phyloP scores from a whole-genome alignment of 1,284 basidiomycete genomes.

The Baeospora myosura region DNA sequence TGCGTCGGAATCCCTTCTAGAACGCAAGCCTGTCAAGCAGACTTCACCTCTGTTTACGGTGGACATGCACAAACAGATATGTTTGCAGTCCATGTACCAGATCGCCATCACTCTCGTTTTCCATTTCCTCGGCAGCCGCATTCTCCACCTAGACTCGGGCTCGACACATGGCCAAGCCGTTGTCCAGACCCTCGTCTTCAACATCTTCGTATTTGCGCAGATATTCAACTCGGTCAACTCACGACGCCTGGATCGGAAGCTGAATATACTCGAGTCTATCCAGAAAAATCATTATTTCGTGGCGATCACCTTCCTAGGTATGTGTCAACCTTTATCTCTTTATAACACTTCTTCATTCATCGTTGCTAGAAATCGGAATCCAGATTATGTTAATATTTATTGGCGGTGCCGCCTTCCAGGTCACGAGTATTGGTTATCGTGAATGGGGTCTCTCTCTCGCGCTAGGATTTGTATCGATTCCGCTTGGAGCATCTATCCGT shows the following conservation, averaged over 20 bases:
- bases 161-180: constrained; percentile 39
- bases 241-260: constrained; percentile 74
- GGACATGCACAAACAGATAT: constrained; percentile 93
- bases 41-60: constrained; percentile 83
- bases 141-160: constrained; percentile 55
- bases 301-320: constrained; percentile 79
- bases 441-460: constrained; percentile 94
- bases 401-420: constrained; percentile 88
- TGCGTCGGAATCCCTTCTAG: constrained; percentile 72
- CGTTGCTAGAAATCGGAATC: constrained; percentile 66
- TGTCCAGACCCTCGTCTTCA: constrained; percentile 89
- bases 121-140: constrained; percentile 75
- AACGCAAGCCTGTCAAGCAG: constrained; percentile 88
- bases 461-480: constrained; percentile 82
- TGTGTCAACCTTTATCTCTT: no score
- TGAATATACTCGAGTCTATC: constrained; percentile 89
- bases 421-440: constrained; percentile 68
- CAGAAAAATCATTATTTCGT: constrained; percentile 82
- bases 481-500: constrained; percentile 80
- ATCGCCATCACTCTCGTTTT: constrained; percentile 80
- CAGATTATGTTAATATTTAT: constrained; percentile 90
- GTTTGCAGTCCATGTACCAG: constrained; percentile 88
- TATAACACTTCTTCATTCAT: constrained; percentile 2
- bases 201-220: constrained; percentile 93
- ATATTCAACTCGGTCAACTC: constrained; percentile 95